These are phyloP conservation scores for Peribolospora baueri DNA, from an alignment of 768 basidiomycete genomes.

Conservation along the genomic window DNA sequence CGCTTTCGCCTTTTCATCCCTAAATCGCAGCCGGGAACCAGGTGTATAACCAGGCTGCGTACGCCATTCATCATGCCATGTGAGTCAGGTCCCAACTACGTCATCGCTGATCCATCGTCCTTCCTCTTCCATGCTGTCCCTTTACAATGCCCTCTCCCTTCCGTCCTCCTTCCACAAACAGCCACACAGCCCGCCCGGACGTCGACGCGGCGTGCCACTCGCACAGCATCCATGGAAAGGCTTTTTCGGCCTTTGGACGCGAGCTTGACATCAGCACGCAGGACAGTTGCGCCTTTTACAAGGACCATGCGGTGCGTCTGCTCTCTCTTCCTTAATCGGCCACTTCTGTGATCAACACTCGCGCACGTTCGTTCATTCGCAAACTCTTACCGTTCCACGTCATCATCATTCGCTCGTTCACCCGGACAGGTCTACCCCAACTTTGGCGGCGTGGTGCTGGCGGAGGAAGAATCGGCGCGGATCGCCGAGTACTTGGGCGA, in stretches of 20 bases:
- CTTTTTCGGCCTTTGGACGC: background rate
- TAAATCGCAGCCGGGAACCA: too few species aligned
- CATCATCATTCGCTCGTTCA: too few species aligned
- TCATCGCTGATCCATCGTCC: background rate
- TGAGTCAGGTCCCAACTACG: too few species aligned
- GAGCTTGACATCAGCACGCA: background rate
- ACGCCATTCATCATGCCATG: too few species aligned
- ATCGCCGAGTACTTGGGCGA: conserved; percentile 10
- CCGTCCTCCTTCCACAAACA: background rate
- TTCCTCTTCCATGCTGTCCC: background rate
- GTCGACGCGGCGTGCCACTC: conserved; percentile 3
- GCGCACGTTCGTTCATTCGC: too few species aligned
- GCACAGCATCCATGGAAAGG: conserved; percentile 2
- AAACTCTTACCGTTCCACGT: too few species aligned
- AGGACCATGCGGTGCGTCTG: background rate
- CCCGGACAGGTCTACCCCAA: conserved; percentile 4
- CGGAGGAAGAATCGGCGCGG: conserved; percentile 4
- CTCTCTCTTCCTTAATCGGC: background rate
- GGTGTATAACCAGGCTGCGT: background rate
- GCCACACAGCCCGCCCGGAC: background rate
- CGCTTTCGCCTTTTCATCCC: too few species aligned
- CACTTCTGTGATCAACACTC: background rate
- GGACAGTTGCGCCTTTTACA: conserved; percentile 7
- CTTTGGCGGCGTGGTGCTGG: conserved; percentile 14
- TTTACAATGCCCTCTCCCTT: background rate